Conservation (phyloP, 371 early-diverging fungal genomes). For the Amoeboaphelidium protococcarum region DNA sequence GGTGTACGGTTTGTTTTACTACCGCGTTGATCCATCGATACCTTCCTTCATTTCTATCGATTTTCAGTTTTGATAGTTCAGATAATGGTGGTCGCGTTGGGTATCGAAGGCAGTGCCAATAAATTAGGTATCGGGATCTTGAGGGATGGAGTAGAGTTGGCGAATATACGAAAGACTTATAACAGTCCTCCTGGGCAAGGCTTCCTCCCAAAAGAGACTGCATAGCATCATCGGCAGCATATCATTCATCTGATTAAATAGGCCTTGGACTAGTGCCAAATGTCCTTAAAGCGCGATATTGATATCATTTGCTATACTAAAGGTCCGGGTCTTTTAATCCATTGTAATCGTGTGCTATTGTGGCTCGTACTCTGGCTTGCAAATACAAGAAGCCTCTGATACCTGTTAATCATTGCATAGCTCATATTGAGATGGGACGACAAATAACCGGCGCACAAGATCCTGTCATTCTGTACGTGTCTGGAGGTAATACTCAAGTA, state of each 20-base stretch:
- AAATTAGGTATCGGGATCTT: slow-evolving; percentile 97
- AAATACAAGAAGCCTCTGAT: slow-evolving; percentile 83
- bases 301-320: slow-evolving; percentile 92
- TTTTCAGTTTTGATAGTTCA: neutral
- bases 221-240: slow-evolving; percentile 72
- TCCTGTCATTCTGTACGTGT: slow-evolving; percentile 95
- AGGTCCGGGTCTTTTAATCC: slow-evolving; percentile 97
- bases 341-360: slow-evolving; percentile 75
- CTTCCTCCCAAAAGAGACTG: slow-evolving; percentile 89
- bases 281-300: slow-evolving; percentile 47
- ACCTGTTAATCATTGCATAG: slow-evolving; percentile 98
- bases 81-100: slow-evolving; percentile 9
- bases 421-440: slow-evolving; percentile 99
- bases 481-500: slow-evolving; percentile 99
- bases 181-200: slow-evolving; percentile 94
- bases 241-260: slow-evolving; percentile 47
- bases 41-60: neutral
- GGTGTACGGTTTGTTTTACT: no score
- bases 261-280: slow-evolving; percentile 47
- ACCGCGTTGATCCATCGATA: no score
- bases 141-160: slow-evolving; percentile 33
- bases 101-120: slow-evolving; percentile 93
- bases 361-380: slow-evolving; percentile 77
- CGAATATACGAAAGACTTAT: slow-evolving; percentile 86
- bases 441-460: slow-evolving; percentile 86